Conservation (phyloP, 2,329 filamentous ascomycete species). For the Periconia digitata region DNA sequence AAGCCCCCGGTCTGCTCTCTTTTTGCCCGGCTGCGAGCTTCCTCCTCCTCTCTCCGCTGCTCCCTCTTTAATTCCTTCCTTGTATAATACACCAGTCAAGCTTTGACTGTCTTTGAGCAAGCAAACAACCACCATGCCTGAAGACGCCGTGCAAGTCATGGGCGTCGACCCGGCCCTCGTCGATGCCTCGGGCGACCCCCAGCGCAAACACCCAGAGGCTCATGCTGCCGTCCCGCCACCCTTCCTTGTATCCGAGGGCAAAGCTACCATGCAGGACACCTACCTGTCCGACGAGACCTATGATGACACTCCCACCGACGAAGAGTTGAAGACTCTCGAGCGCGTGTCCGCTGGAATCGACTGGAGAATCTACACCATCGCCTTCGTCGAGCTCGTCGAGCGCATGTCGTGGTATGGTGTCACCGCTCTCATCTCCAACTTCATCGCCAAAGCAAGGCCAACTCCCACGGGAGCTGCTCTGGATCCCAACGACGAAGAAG, state of each 20-base stretch:
- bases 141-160: slow-evolving; percentile 6
- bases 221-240: slow-evolving; percentile 26
- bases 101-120: too few relatives aligned
- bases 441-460: slow-evolving; percentile 30
- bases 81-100: too few relatives aligned
- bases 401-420: slow-evolving; percentile 45
- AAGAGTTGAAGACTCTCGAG: slow-evolving; percentile 38
- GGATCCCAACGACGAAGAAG: slow-evolving; percentile 27
- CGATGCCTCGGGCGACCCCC: slow-evolving; percentile 37
- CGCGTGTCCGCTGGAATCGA: slow-evolving; percentile 39
- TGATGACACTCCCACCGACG: slow-evolving; percentile 34
- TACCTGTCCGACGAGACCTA: slow-evolving; percentile 22
- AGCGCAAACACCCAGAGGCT: slow-evolving; percentile 32
- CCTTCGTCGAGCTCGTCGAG: slow-evolving; percentile 43
- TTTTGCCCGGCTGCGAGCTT: background rate
- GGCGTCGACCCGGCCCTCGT: slow-evolving; percentile 37
- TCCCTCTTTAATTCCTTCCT: background rate
- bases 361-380: slow-evolving; percentile 35
- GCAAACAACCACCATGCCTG: too few relatives aligned
- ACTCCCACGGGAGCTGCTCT: slow-evolving; percentile 35
- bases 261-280: slow-evolving; percentile 39
- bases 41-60: background rate
- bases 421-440: slow-evolving; percentile 42
- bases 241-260: slow-evolving; percentile 37
- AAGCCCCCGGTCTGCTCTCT: background rate